Conservation (phyloP, 805 yeast genomes). For the Sugiyamaella marilandica region DNA sequence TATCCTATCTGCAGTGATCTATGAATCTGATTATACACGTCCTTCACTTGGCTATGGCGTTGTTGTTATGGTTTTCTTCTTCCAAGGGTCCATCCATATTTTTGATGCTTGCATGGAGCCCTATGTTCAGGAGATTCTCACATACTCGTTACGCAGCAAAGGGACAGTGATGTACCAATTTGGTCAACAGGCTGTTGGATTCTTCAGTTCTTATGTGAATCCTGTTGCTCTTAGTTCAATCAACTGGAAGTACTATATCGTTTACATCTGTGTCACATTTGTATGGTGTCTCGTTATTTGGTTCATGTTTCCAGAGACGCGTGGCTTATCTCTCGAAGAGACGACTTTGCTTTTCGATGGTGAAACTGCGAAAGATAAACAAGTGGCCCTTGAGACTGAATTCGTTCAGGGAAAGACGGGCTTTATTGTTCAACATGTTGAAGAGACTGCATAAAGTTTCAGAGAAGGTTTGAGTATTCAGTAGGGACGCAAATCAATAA, state of each 20-base stretch:
- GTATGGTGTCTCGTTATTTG: constrained; percentile 26
- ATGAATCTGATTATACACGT: constrained; percentile 7
- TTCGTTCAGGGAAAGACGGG: background rate
- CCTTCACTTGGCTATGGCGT: constrained; percentile 11
- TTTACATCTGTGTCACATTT: constrained; percentile 17
- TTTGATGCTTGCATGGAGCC: constrained; percentile 3
- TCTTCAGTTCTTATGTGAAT: constrained; percentile 34
- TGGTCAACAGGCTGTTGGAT: background rate
- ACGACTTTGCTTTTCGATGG: constrained; percentile 27
- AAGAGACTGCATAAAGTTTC: background rate
- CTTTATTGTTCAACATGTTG: background rate
- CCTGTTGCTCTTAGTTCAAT: constrained; percentile 40
- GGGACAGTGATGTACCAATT: constrained; percentile 33
- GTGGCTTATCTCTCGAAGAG: constrained; percentile 42
- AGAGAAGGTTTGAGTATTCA: too few relatives aligned
- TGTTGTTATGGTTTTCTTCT: constrained; percentile 18
- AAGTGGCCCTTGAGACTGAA: background rate
- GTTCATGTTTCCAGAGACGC: constrained; percentile 40
- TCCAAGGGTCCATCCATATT: constrained; percentile 14
- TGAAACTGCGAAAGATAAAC: background rate
- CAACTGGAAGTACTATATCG: constrained; percentile 43
- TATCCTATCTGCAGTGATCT: constrained; percentile 11
- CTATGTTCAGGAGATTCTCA: constrained; percentile 23
- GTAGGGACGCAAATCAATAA: too few relatives aligned
- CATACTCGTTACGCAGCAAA: constrained; percentile 36